Base-by-base conservation (phyloP, 108 stramenopile genomes). In the Stephanodiscus minutulus region DNA sequence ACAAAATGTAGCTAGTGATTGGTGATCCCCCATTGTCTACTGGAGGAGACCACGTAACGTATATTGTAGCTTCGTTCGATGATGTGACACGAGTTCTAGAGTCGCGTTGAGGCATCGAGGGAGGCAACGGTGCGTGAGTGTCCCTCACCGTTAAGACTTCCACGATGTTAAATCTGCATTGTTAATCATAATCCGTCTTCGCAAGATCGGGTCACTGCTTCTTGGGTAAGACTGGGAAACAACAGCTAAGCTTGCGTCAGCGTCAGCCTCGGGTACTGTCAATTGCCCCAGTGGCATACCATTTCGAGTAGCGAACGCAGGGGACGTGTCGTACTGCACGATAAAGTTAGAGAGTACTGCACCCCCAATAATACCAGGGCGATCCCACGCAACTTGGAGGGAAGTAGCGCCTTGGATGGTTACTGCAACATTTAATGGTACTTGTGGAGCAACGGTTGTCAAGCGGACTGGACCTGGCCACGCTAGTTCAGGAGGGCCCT, bases 11-110 rank as follows among this genome's bases (percentile, higher is more conserved):
- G 47, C 77, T 78, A 20, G 86, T 88, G 33, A 95, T 86, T 12
- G 88, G 74, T 20, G 87, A 84, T 24, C 94, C 94, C 1, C 94
- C 92, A 58, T 93, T 95, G 63, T 95, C 94, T n/a, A 85, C 54
- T 1, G 92, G 91, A 15, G 86, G 74, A 25, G 66, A 52, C 91
- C 91, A 95, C 25, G 54, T 48, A 7, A 95, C 44, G 22, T 57
- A 66, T 15, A 88, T 82, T 20, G 63, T 50, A 7, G 87, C 83
- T 48, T 90, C 91, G 28, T 48, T 66, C 20, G 71, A 10, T 7
- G 65, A 77, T 10, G 28, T 56, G 2, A 73, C 43, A 33, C 86
- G 79, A 35, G 82, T 77, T 33, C 66, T 39, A 28, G 83, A 43
- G 49, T 83, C 82, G 18, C 89, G 83, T 60, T n/a, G 50, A 9